These are phyloP conservation scores for Prototheca cutis DNA, from an alignment of 163 green algal species.

Conservation along the genomic window DNA sequence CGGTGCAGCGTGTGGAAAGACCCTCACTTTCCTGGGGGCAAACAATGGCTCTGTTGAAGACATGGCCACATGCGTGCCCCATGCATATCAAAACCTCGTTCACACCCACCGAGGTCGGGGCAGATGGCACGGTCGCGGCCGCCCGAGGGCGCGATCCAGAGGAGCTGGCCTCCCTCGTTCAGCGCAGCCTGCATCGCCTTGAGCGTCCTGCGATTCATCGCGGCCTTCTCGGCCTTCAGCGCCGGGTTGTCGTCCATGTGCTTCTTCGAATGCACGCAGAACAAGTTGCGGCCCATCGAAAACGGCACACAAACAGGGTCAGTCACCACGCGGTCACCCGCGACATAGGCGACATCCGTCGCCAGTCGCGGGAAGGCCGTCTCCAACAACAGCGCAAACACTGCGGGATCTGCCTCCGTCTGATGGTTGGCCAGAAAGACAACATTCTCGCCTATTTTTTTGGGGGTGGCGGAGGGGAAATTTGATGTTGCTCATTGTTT, in stretches of 20 bases:
- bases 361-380: constrained; percentile 66
- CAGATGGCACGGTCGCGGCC: constrained; percentile 75
- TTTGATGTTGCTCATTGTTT: too few species aligned
- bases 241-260: constrained; percentile 88
- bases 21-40: too few species aligned
- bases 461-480: too few species aligned
- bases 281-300: constrained; percentile 92
- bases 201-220: constrained; percentile 84
- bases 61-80: too few species aligned
- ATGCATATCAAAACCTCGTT: too few species aligned
- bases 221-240: constrained; percentile 71
- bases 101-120: constrained; percentile 26
- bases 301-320: constrained; percentile 87
- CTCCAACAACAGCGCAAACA: constrained; percentile 88
- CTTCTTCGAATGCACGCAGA: constrained; percentile 93
- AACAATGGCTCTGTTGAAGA: too few species aligned
- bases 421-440: constrained; percentile 97
- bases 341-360: constrained; percentile 79
- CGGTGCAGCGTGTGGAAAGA: too few species aligned
- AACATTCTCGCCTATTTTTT: constrained; percentile 91
- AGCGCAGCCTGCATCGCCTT: constrained; percentile 64
- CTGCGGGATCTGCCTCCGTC: constrained; percentile 90
- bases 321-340: constrained; percentile 77
- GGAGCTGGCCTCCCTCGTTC: constrained; percentile 64
- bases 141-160: constrained; percentile 93